phyloP scores from a whole-genome alignment of 768 basidiomycete genomes.

The Myochromella boudieri region DNA sequence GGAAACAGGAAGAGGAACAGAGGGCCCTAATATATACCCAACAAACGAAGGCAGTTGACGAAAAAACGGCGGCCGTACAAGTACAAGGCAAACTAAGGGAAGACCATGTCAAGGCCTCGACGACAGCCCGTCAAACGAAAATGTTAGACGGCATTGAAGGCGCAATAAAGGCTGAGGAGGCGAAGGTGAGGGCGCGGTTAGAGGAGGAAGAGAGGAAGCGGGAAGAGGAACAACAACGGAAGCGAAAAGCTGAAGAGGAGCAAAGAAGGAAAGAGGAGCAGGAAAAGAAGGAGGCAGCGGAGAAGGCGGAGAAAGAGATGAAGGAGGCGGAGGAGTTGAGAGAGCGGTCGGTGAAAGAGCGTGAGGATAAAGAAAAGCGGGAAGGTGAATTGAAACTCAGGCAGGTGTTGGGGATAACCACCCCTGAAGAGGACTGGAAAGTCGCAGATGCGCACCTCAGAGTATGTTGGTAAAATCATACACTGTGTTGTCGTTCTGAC shows the following conservation, averaged over 20 bases:
- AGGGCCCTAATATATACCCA: constrained; percentile 42
- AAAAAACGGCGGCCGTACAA: constrained; percentile 40
- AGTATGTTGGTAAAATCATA: constrained; percentile 35
- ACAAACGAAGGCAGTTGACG: constrained; percentile 54
- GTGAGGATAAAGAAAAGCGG: constrained; percentile 22
- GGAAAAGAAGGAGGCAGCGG: constrained; percentile 37
- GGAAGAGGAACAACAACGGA: constrained; percentile 48
- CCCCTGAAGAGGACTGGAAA: constrained; percentile 65
- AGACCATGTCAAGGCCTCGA: constrained; percentile 38
- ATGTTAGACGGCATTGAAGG: constrained; percentile 61
- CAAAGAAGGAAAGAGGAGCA: constrained; percentile 49
- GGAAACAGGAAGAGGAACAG: constrained; percentile 29
- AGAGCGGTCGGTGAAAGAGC: constrained; percentile 30
- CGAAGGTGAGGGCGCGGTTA: constrained; percentile 47
- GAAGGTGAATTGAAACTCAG: constrained; percentile 31
- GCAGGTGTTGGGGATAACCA: constrained; percentile 48
- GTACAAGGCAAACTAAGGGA: constrained; percentile 48
- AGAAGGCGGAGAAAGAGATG: constrained; percentile 41
- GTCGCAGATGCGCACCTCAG: constrained; percentile 51
- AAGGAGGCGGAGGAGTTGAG: constrained; percentile 35
- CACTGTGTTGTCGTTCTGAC: background rate
- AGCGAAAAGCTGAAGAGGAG: constrained; percentile 40
- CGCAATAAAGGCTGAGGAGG: constrained; percentile 64
- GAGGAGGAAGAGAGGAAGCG: constrained; percentile 60
- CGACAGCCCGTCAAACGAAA: constrained; percentile 53